Conservation (phyloP, 2,329 filamentous ascomycete species). For the Fusarium sp. region DNA sequence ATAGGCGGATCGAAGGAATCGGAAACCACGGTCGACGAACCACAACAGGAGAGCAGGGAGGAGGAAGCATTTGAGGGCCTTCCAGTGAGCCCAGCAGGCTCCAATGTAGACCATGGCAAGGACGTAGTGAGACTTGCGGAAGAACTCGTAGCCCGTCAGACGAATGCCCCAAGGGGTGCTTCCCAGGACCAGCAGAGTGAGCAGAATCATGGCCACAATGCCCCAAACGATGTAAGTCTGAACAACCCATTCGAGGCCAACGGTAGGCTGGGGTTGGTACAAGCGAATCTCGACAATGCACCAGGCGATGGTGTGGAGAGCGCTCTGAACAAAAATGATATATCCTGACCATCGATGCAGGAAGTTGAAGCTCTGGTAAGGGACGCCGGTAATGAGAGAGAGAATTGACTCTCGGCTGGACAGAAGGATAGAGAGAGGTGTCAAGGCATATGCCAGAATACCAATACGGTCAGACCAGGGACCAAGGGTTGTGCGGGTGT, state of each 20-base stretch:
- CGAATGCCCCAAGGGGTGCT: slow-evolving; percentile 68
- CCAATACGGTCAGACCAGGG: slow-evolving; percentile 77
- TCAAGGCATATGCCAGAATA: slow-evolving; percentile 77
- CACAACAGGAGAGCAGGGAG: slow-evolving; percentile 73
- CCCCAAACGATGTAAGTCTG: slow-evolving; percentile 80
- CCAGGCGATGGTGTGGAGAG: slow-evolving; percentile 78
- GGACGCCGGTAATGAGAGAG: slow-evolving; percentile 75
- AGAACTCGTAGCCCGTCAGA: slow-evolving; percentile 79
- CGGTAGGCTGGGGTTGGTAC: slow-evolving; percentile 76
- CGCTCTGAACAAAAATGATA: slow-evolving; percentile 75
- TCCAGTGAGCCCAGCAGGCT: slow-evolving; percentile 81
- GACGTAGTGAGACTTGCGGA: slow-evolving; percentile 79
- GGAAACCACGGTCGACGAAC: slow-evolving; percentile 70
- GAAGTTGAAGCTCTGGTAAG: slow-evolving; percentile 82
- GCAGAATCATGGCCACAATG: slow-evolving; percentile 72
- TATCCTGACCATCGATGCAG: slow-evolving; percentile 81
- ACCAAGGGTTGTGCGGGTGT: slow-evolving; percentile 73
- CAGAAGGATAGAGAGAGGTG: slow-evolving; percentile 75
- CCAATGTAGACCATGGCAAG: slow-evolving; percentile 80
- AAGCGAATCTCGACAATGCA: slow-evolving; percentile 71
- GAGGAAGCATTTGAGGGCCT: slow-evolving; percentile 73
- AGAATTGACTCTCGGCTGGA: slow-evolving; percentile 77
- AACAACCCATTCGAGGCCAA: slow-evolving; percentile 65
- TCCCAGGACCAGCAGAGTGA: slow-evolving; percentile 70
- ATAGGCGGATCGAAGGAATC: slow-evolving; percentile 67